Percentiles rank a stretch among this genome's conserved stretches.
These are phyloP conservation scores for Phytophthora europaea DNA, from an alignment of 352 stramenopile species.

Conservation along the genomic window DNA sequence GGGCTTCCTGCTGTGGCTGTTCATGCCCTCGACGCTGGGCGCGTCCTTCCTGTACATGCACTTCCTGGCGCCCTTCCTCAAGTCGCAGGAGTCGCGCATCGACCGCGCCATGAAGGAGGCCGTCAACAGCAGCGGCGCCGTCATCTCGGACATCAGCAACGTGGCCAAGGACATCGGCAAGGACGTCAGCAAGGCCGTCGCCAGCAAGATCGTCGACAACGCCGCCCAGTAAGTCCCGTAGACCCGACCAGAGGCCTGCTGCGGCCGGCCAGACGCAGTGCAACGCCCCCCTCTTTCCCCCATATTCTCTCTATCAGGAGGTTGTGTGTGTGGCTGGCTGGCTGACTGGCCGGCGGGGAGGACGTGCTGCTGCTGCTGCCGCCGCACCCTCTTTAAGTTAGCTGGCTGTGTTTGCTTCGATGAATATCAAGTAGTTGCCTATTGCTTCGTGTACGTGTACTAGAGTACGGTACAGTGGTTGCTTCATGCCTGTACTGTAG, in stretches of 20 bases:
- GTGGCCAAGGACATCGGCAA: conserved; percentile 80
- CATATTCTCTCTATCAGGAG: background rate
- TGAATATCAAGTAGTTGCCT: conserved; percentile 43
- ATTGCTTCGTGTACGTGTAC: conserved; percentile 19
- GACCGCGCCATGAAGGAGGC: conserved; percentile 89
- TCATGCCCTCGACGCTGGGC: conserved; percentile 96
- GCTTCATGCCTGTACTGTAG: too few relatives aligned
- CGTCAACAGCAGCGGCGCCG: conserved; percentile 72
- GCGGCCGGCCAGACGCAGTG: background rate
- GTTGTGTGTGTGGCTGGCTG: too few relatives aligned
- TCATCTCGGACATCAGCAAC: conserved; percentile 84
- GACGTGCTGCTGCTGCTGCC: background rate
- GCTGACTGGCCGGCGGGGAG: background rate
- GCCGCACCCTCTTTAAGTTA: conserved; percentile 47
- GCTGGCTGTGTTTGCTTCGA: conserved; percentile 50
- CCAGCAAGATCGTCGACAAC: conserved; percentile 80
- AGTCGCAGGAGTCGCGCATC: conserved; percentile 84
- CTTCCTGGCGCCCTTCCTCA: conserved; percentile 92
- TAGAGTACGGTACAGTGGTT: too few relatives aligned
- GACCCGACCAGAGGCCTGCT: background rate
- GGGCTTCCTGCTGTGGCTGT: conserved; percentile 97
- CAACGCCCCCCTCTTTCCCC: background rate
- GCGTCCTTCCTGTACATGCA: conserved; percentile 97
- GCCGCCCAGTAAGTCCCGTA: conserved; percentile 26
- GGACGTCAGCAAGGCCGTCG: conserved; percentile 82